phyloP scores from a whole-genome alignment of 139 green algal genomes.

The Tetradesmus lagerheimii region DNA sequence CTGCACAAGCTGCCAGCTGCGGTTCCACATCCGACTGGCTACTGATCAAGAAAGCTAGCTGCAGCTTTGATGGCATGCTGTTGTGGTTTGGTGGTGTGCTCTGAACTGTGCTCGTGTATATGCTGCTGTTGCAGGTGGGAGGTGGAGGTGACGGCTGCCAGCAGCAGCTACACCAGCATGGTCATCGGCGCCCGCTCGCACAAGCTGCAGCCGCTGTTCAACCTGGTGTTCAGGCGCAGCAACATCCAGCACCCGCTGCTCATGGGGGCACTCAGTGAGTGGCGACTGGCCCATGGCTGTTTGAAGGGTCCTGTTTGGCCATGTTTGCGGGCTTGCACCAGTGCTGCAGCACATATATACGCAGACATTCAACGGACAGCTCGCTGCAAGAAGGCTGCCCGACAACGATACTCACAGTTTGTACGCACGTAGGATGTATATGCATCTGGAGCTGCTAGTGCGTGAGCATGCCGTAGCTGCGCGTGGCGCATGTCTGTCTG shows the following conservation, averaged over 20 bases:
- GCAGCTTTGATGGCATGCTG: background rate
- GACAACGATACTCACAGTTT: no score
- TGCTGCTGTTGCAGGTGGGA: slow-evolving; percentile 55
- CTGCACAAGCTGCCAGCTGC: no score
- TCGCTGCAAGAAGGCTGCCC: no score
- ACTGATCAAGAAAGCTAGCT: no score
- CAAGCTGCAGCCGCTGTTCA: slow-evolving; percentile 86
- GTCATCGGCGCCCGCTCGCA: slow-evolving; percentile 55
- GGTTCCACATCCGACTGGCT: no score
- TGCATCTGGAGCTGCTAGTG: no score
- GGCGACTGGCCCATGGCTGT: no score
- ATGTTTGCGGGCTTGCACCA: background rate
- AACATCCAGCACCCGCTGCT: slow-evolving; percentile 90
- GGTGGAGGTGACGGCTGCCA: slow-evolving; percentile 56
- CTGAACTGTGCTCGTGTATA: background rate
- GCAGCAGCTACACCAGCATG: slow-evolving; percentile 52
- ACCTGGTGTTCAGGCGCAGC: slow-evolving; percentile 87
- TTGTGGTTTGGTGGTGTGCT: background rate
- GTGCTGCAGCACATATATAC: background rate
- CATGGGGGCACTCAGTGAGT: slow-evolving; percentile 75
- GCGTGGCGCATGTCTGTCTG: no score
- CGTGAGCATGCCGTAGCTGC: no score
- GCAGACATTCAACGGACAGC: no score
- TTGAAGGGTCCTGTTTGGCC: background rate
- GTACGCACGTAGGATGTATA: no score